Base-by-base conservation (phyloP, 805 yeast species). In the Lachancea fermentati region DNA sequence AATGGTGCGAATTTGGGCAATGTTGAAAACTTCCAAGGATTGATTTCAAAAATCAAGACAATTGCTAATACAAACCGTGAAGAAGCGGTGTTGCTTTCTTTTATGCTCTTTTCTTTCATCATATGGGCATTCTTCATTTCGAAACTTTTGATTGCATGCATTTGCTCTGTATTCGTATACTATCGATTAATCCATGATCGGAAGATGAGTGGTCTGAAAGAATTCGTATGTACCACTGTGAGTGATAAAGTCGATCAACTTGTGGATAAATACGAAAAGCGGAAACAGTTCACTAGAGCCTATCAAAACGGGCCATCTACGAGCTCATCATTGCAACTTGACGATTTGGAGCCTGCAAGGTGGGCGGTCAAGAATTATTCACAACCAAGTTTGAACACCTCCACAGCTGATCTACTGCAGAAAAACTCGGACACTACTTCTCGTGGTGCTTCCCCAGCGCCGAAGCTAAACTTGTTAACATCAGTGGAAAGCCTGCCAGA, bases 101-200 rank as follows among this genome's bases (percentile, higher is more conserved):
- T 83, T 48, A 85, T 86, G 91, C 68, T 82, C 30, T 70, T 83
- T 42, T 83, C 95, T 1, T 76, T 87, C 51, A 57, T 75, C 12
- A 73, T 87, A 49, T 87, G 93, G 89, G 65, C 78, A 9, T 61
- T 83, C 39, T 83, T 84, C 67, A 72, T 82, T 44, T 53, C 75
- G 38, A 69, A 71, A 55, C 73, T 83, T 42, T 49, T 67, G 17
- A 52, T 77, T 40, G 89, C 86, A 1, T 45, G 80, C 46, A 28
- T 77, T 2, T 66, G 71, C 43, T 69, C 71, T 34, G 49, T 75
- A 11, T 82, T 79, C 3, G 71, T 81, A 2, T 71, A 68, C 48
- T 66, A 71, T 39, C 71, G 66, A 45, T 54, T 72, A 14, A 54
- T 72, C 9, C 58, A 70, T 29, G 55, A 61, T 13, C 54, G 57